phyloP scores from a whole-genome alignment of 2,329 filamentous ascomycete genomes.

The Macroventuria anomochaeta region DNA sequence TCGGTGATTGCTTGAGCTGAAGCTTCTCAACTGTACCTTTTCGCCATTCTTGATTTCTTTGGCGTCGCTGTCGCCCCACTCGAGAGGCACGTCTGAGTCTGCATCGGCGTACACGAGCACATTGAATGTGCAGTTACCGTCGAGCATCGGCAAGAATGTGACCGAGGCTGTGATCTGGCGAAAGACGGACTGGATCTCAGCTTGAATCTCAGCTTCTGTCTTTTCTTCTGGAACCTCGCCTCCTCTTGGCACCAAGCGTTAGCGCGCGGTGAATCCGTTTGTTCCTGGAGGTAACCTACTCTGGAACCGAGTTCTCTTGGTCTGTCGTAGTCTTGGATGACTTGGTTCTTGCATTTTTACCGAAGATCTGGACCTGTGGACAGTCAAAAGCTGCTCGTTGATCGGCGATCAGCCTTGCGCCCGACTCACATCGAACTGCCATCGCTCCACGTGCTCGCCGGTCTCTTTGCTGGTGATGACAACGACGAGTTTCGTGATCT shows the following conservation, averaged over 20 bases:
- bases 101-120: slow-evolving; percentile 97
- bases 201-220: slow-evolving; percentile 90
- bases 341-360: slow-evolving; percentile 58
- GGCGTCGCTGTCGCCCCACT: slow-evolving; percentile 98
- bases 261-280: neutral
- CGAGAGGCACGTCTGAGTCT: slow-evolving; percentile 93
- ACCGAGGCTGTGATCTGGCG: slow-evolving; percentile 97
- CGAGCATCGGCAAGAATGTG: slow-evolving; percentile 92
- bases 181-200: slow-evolving; percentile 95
- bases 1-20: slow-evolving; percentile 91
- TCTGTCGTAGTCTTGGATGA: slow-evolving; percentile 60
- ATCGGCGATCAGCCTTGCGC: slow-evolving; percentile 41
- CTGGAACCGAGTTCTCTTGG: slow-evolving; percentile 72
- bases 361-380: slow-evolving; percentile 64
- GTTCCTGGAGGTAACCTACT: slow-evolving; percentile 51
- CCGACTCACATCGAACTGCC: slow-evolving; percentile 86
- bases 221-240: slow-evolving; percentile 65
- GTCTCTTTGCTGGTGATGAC: slow-evolving; percentile 98
- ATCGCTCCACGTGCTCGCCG: slow-evolving; percentile 92
- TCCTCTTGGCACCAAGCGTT: slow-evolving; percentile 34
- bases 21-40: slow-evolving; percentile 92
- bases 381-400: slow-evolving; percentile 19
- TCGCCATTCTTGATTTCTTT: slow-evolving; percentile 96
- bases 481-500: slow-evolving; percentile 95
- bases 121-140: slow-evolving; percentile 97